Evolutionary conservation across 2,329 filamentous ascomycete species (phyloP).

Genomic region (Fusarium devonianum): DNA sequence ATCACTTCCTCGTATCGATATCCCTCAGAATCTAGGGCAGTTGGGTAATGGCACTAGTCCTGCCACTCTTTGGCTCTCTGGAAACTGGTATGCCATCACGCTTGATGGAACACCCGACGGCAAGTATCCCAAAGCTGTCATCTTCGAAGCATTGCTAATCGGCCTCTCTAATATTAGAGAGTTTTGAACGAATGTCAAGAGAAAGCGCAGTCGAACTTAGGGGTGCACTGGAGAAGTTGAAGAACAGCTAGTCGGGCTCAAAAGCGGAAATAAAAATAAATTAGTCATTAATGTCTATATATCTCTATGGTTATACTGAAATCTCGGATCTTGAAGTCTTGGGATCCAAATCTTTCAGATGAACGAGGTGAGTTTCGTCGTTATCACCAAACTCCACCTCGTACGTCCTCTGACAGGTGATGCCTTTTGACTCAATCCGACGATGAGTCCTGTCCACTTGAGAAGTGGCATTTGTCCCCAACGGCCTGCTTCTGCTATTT

Average conservation of each 20-base stretch:
- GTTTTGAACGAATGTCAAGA: slow-evolving; percentile 28
- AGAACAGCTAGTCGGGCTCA: too few species aligned
- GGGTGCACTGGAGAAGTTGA: slow-evolving; percentile 20
- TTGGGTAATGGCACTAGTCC: slow-evolving; percentile 10
- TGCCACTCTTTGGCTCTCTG: slow-evolving; percentile 33
- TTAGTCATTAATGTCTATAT: slow-evolving; percentile 3
- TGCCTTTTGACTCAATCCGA: slow-evolving; percentile 36
- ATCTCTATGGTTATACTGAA: slow-evolving; percentile 6
- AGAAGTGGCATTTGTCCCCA: slow-evolving; percentile 37
- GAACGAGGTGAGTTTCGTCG: slow-evolving; percentile 45
- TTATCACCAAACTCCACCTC: slow-evolving; percentile 46
- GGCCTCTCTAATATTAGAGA: slow-evolving; percentile 7
- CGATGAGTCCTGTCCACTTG: slow-evolving; percentile 34
- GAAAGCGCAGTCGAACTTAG: slow-evolving; percentile 27
- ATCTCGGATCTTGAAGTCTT: slow-evolving; percentile 24
- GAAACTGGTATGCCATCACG: slow-evolving; percentile 34
- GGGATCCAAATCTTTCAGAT: slow-evolving; percentile 39
- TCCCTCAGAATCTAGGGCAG: slow-evolving; percentile 17
- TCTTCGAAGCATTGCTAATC: not conserved
- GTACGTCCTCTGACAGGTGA: slow-evolving; percentile 47
- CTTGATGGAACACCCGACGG: slow-evolving; percentile 32
- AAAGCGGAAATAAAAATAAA: too few species aligned
- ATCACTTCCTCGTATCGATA: slow-evolving; percentile 23
- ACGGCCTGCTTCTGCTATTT: slow-evolving; percentile 15
- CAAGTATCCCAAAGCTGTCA: slow-evolving; percentile 8